Conservation (phyloP, 1,139 yeast genomes). For the Geotrichum carabidarum region DNA sequence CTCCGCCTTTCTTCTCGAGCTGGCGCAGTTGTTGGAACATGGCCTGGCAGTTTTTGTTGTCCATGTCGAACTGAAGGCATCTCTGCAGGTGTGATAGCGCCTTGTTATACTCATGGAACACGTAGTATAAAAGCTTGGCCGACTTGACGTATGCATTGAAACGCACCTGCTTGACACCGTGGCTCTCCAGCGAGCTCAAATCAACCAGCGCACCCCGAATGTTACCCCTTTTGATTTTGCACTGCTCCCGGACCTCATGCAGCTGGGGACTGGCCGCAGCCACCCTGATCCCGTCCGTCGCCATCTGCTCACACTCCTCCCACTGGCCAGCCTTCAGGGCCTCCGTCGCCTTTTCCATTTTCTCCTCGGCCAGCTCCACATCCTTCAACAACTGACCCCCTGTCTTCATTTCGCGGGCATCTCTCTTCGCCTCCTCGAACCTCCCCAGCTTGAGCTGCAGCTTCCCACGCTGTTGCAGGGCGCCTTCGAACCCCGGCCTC, state of each 20-base stretch:
- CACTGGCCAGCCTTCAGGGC: slow-evolving; percentile 12
- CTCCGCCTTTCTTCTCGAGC: slow-evolving; percentile 30
- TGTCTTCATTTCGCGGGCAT: slow-evolving; percentile 20
- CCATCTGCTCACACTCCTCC: slow-evolving; percentile 25
- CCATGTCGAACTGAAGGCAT: slow-evolving; percentile 70
- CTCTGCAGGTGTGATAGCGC: slow-evolving; percentile 50
- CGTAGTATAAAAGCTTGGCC: slow-evolving; percentile 47
- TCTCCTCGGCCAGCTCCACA: slow-evolving; percentile 17
- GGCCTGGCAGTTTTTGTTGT: slow-evolving; percentile 50
- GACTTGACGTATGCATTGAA: slow-evolving; percentile 30
- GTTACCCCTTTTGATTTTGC: slow-evolving; percentile 33
- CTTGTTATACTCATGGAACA: slow-evolving; percentile 48
- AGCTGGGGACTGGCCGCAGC: slow-evolving; percentile 34
- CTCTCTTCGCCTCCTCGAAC: slow-evolving; percentile 31
- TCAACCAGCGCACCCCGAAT: slow-evolving; percentile 36
- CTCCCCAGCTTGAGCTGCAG: slow-evolving; percentile 35
- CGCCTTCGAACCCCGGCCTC: slow-evolving; percentile 37
- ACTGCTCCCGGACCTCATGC: slow-evolving; percentile 34
- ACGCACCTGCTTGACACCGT: slow-evolving; percentile 24
- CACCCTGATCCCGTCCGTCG: slow-evolving; percentile 25
- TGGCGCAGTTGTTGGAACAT: slow-evolving; percentile 46
- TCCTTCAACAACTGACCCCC: slow-evolving; percentile 20
- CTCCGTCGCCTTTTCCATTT: slow-evolving; percentile 17
- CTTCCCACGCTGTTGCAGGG: slow-evolving; percentile 36
- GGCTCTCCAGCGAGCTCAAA: slow-evolving; percentile 29